Evolutionary conservation across 2,329 filamentous ascomycete genomes (phyloP), one percentile per base, ranked within the genome.

Genomic region (Epichloe hybrida): DNA sequence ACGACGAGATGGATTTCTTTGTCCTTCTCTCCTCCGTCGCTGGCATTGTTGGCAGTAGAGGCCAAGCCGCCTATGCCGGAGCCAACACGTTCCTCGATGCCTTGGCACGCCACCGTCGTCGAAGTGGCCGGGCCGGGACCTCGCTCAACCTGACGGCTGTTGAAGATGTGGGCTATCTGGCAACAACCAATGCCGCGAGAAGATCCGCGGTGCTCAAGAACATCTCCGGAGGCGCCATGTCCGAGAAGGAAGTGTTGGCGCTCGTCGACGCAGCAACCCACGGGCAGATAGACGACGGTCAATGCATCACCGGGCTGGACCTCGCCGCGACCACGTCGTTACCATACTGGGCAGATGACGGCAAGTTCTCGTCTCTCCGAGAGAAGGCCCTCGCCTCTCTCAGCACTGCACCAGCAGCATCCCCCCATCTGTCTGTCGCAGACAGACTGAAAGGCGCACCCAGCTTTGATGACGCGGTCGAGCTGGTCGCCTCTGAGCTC

Each of bases 311-410:
- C 0, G 77, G 77, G 2, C 70, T 80, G 60, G 68, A 71, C 49
- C 71, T 79, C 53, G 40, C n/a, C 15, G 12, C 20, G 4, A 7
- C 34, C 8, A 37, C 13, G 6, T 49, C 34, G 31, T 62, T 70
- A 47, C 75, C 74, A 0, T 80, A 77, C 64, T 80, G 76, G 71
- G 71, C 70, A 3, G 59, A 67, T 2, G 77, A 81, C 46, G 73
- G 71, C 49, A 79, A 76, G 59, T 79, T 79, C 62, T 70, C 71
- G 50, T 65, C 70, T 35, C 66, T 80, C 27, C 69, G 70, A 12
- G 61, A 70, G 6, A 58, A 57, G 2, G 67, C 66, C 60, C 41
- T 70, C 20, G 49, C 46, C 7, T 34, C 34, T n/a, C 13, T n/a
- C 8, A 9, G 12, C 1, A 46, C 50, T 1, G 45, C 46, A 5